phyloP scores from a whole-genome alignment of 2,329 filamentous ascomycete species.

The Plectosphaerella cucumerina region DNA sequence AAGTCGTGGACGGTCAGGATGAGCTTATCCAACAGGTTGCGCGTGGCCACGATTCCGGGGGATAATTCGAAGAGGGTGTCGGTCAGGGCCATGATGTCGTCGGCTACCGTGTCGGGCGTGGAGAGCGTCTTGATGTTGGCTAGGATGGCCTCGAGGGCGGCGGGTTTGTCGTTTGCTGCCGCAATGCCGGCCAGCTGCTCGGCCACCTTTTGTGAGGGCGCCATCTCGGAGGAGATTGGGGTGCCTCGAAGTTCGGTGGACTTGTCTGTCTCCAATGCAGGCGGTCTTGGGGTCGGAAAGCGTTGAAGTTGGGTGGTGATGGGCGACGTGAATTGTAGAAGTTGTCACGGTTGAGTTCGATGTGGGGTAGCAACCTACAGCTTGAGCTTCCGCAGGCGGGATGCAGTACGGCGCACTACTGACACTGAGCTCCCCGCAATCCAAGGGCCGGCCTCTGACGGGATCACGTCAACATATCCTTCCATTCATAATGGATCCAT shows the following conservation, averaged over 20 bases:
- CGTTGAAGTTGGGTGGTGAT: conserved; percentile 19
- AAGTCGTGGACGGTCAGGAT: conserved; percentile 58
- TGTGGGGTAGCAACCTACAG: conserved; percentile 2
- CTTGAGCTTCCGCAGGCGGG: neutral
- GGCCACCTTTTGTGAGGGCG: conserved; percentile 33
- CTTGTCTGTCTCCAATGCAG: neutral
- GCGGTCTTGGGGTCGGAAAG: conserved; percentile 3
- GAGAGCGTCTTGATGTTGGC: conserved; percentile 35
- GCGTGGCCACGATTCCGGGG: conserved; percentile 72
- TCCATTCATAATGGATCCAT: too few relatives aligned
- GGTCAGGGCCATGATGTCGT: conserved; percentile 65
- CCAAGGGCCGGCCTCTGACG: too few relatives aligned
- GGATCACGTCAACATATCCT: too few relatives aligned
- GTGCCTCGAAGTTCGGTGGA: neutral
- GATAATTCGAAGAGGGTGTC: conserved; percentile 63
- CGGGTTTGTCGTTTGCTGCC: conserved; percentile 33
- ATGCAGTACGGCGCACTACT: neutral
- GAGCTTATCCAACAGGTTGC: conserved; percentile 66
- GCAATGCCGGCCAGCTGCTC: conserved; percentile 38
- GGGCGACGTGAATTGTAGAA: conserved; percentile 8
- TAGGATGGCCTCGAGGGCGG: conserved; percentile 43
- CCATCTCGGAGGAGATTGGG: conserved; percentile 22
- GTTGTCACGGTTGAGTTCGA: neutral
- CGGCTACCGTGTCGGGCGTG: conserved; percentile 29
- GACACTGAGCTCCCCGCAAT: too few relatives aligned